Evolutionary conservation across 169 alveolate genomes (phyloP).

Genomic region (Plasmodium relictum): DNA sequence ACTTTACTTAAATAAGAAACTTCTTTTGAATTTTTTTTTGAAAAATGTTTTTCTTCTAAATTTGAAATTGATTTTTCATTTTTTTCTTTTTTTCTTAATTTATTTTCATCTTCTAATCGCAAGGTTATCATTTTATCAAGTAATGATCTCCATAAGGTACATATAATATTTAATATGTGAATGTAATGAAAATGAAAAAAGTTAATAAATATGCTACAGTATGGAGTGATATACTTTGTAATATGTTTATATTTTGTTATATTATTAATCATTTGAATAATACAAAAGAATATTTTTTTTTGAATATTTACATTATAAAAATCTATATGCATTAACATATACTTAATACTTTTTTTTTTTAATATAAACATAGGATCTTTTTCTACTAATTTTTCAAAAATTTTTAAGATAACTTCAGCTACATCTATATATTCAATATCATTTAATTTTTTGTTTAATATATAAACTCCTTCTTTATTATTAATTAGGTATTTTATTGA

Average conservation of each 20-base stretch:
- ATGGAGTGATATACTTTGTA: slow-evolving; percentile 71
- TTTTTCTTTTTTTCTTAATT: slow-evolving; percentile 9
- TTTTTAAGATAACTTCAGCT: slow-evolving; percentile 73
- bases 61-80: neutral
- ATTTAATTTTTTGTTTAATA: slow-evolving; percentile 64
- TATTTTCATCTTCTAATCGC: slow-evolving; percentile 62
- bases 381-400: slow-evolving; percentile 75
- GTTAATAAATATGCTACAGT: slow-evolving; percentile 54
- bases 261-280: slow-evolving; percentile 77
- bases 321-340: slow-evolving; percentile 78
- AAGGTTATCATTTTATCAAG: slow-evolving; percentile 70
- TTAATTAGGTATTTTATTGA: slow-evolving; percentile 55
- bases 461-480: slow-evolving; percentile 59
- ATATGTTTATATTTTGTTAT: slow-evolving; percentile 70
- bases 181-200: slow-evolving; percentile 75
- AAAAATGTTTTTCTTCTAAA: neutral
- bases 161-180: slow-evolving; percentile 73
- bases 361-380: slow-evolving; percentile 77
- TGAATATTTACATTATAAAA: slow-evolving; percentile 75
- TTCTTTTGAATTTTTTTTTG: slow-evolving; percentile 8
- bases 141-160: slow-evolving; percentile 75
- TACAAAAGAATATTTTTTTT: slow-evolving; percentile 75
- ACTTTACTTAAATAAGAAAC: slow-evolving; percentile 59
- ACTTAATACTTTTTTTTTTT: slow-evolving; percentile 73
- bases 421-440: slow-evolving; percentile 78